Conservation (phyloP, 192 early-diverging fungal species). For the Coemansia aciculifera region DNA sequence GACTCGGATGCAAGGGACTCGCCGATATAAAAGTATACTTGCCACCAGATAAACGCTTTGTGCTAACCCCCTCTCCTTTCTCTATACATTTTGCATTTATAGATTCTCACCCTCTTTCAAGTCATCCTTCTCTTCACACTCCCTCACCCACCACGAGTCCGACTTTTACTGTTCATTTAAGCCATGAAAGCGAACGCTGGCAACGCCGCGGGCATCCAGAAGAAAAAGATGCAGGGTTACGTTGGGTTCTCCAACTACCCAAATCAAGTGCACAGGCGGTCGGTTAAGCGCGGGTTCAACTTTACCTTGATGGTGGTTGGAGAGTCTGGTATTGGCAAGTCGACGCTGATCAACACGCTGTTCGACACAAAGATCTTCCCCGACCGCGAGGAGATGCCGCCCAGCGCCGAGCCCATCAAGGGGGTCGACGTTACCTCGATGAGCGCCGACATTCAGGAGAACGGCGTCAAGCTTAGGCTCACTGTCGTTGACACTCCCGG, state of each 20-base stretch:
- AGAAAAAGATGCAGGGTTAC: constrained; percentile 74
- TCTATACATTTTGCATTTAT: constrained; percentile 1
- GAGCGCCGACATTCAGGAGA: constrained; percentile 93
- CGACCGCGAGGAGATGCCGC: constrained; percentile 70
- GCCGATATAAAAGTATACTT: neutral
- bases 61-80: neutral
- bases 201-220: constrained; percentile 40
- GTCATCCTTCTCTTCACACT: neutral
- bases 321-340: constrained; percentile 95
- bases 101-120: neutral
- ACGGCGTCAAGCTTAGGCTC: constrained; percentile 88
- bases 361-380: constrained; percentile 90
- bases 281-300: constrained; percentile 91
- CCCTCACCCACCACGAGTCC: constrained; percentile 7
- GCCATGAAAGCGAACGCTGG: constrained; percentile 52
- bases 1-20: neutral
- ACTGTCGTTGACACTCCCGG: constrained; percentile 98
- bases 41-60: neutral
- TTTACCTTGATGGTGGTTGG: constrained; percentile 98
- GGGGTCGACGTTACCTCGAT: constrained; percentile 79
- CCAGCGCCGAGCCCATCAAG: constrained; percentile 65
- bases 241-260: constrained; percentile 96
- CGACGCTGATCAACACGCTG: constrained; percentile 96
- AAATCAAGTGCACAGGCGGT: constrained; percentile 93
- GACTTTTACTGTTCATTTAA: constrained; percentile 1